phyloP scores from a whole-genome alignment of 768 basidiomycete species.

The Podaxis sp. region DNA sequence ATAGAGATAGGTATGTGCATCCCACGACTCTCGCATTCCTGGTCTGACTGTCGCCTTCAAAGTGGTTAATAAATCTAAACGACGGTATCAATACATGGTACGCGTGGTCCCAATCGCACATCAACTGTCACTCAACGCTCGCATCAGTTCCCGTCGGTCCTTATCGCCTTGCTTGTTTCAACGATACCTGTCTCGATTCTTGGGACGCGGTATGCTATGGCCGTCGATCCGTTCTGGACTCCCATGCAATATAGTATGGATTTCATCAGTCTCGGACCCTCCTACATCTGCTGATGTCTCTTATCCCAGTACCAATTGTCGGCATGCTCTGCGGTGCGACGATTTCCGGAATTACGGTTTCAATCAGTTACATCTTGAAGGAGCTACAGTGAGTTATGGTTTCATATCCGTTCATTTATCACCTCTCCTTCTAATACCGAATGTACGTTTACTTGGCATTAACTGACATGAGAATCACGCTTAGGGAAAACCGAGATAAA shows the following conservation, averaged over 20 bases:
- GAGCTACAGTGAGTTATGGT: slow-evolving; percentile 61
- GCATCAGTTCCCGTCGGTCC: slow-evolving; percentile 60
- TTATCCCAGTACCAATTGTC: slow-evolving; percentile 65
- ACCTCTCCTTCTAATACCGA: background rate
- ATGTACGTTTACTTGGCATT: background rate
- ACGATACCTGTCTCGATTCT: slow-evolving; percentile 80
- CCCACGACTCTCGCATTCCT: background rate
- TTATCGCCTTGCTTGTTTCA: slow-evolving; percentile 69
- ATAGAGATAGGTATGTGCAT: slow-evolving; percentile 65
- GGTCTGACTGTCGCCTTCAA: background rate
- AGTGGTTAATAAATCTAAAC: slow-evolving; percentile 81
- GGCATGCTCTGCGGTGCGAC: slow-evolving; percentile 87
- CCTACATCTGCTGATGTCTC: slow-evolving; percentile 2
- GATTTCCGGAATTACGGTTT: slow-evolving; percentile 73
- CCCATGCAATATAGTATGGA: slow-evolving; percentile 76
- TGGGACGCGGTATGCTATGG: slow-evolving; percentile 76
- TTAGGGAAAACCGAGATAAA: slow-evolving; percentile 80
- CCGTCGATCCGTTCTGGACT: slow-evolving; percentile 75
- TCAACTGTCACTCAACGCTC: background rate
- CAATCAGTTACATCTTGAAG: slow-evolving; percentile 67
- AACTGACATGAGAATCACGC: background rate
- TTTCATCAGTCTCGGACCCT: background rate
- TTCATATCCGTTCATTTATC: background rate
- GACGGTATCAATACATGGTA: slow-evolving; percentile 76
- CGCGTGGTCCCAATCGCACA: background rate